Base-by-base conservation (phyloP, 2,329 filamentous ascomycete genomes). In the Blastomyces percursus region DNA sequence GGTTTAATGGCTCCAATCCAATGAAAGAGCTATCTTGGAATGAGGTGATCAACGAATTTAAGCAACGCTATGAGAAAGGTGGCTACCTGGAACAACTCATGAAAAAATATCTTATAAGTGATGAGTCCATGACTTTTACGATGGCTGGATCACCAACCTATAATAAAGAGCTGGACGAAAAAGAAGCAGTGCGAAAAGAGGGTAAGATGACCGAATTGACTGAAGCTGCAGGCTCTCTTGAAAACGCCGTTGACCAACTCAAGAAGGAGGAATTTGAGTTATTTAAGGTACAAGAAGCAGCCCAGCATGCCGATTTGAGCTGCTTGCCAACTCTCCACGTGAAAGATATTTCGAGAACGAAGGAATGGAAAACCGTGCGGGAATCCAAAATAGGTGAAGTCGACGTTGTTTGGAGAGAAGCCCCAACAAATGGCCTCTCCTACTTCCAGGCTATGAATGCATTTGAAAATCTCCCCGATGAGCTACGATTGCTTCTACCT, bases 1-100 rank as follows among this genome's bases (percentile, higher is more conserved):
- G 94, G 94, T 97, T 99, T 76, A 95, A 94, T 63, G 94, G 93
- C 5, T 86, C 91, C 3, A 90, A 97, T 72, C 93, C 94, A 0
- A 95, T 97, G 75, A 87, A 96, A 67, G 87, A 90, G 14, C 79
- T 99, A 44, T 88, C 91, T 1, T 97, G 92, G 91, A 94, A 96
- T 69, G 88, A 94, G 52, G 91, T 90, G 0, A 86, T 97, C 3
- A 80, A 86, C 32, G 86, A 86, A 6, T 99, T 99, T 76, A 88
- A 96, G 76, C 77, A 82, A 0, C 84, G 86, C 69, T 87, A 93
- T 67, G 85, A 86, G 0, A 80, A 90, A 71, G 89, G 86, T 2
- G 84, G 84, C 42, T 97, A 97, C 70, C 80, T 99, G 3, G 92
- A 97, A 72, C 80, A 84, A 1, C 77, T 99, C 60, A 79, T 97